Percentiles rank a stretch among this genome's conserved stretches.
Evolutionary conservation across 768 basidiomycete species (phyloP).

Genomic region (Calocera cornea): DNA sequence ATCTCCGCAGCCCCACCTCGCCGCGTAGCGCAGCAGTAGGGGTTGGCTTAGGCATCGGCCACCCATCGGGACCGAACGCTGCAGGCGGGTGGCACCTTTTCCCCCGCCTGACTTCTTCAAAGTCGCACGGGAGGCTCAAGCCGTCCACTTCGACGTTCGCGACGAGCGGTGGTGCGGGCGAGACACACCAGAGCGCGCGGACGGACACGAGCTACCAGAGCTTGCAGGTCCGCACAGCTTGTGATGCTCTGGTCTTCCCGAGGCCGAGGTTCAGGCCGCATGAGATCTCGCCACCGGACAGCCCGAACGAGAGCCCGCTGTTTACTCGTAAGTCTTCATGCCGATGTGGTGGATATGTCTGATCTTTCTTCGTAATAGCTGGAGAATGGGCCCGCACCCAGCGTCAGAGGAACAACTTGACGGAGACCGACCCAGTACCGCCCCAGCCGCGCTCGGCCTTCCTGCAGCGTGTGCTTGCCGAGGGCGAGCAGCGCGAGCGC

Average conservation of each 20-base stretch:
- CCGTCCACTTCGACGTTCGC: not conserved
- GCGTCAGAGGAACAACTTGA: not conserved
- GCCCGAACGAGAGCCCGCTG: not conserved
- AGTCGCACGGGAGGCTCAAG: not conserved
- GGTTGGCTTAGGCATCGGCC: not conserved
- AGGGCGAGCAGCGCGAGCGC: not conserved
- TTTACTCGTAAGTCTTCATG: not conserved
- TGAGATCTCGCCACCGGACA: not conserved
- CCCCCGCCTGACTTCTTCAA: not conserved
- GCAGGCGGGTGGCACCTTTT: not conserved
- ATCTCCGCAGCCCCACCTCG: not conserved
- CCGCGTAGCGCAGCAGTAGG: not conserved
- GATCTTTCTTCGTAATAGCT: not conserved
- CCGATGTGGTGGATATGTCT: not conserved
- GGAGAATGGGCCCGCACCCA: not conserved
- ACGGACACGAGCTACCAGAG: not conserved
- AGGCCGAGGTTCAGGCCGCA: not conserved
- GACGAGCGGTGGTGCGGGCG: not conserved
- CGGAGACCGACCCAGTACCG: not conserved
- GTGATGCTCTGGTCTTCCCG: not conserved
- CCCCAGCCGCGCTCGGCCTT: not conserved
- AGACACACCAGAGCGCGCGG: not conserved
- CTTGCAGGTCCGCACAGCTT: not conserved
- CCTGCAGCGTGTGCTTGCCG: not conserved
- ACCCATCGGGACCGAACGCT: not conserved